Conservation (phyloP, 106 monocot species). For the Vanilla planifolia region DNA sequence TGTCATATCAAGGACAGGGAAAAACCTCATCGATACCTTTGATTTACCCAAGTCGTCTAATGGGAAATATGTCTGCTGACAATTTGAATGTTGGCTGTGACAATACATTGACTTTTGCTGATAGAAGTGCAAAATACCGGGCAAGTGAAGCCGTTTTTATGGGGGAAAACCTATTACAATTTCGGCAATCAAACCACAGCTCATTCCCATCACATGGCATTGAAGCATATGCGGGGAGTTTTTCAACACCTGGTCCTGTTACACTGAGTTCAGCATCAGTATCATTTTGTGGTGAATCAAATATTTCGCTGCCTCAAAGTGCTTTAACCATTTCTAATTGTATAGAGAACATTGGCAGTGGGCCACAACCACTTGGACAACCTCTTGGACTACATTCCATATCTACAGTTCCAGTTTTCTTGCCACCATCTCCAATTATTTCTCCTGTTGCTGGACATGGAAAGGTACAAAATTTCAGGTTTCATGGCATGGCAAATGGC, state of each 20-base stretch:
- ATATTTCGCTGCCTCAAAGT: slow-evolving; percentile 13
- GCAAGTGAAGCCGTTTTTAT: slow-evolving; percentile 7
- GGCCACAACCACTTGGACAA: slow-evolving; percentile 17
- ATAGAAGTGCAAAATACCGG: slow-evolving; percentile 20
- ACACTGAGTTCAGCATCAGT: slow-evolving; percentile 9
- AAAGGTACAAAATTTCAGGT: slow-evolving; percentile 18
- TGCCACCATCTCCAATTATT: slow-evolving; percentile 18
- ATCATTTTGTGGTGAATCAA: slow-evolving; percentile 26
- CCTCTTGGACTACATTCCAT: slow-evolving; percentile 23
- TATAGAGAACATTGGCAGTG: slow-evolving; percentile 23
- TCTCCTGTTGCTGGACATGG: slow-evolving; percentile 17
- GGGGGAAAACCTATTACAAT: slow-evolving; percentile 12
- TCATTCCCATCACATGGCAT: slow-evolving; percentile 3
- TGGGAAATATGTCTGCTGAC: slow-evolving; percentile 9
- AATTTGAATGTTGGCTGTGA: slow-evolving; percentile 15
- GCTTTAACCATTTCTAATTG: slow-evolving; percentile 23
- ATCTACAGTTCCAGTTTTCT: slow-evolving; percentile 23
- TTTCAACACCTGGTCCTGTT: slow-evolving; percentile 5
- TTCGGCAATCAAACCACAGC: slow-evolving; percentile 1
- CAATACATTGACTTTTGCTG: slow-evolving; percentile 6
- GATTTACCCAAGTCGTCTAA: slow-evolving; percentile 20
- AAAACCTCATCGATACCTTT: slow-evolving; percentile 14
- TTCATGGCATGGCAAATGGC: slow-evolving; percentile 22
- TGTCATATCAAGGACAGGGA: slow-evolving; percentile 12
- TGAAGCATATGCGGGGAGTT: slow-evolving; percentile 12